Percentiles rank a stretch among this genome's conserved stretches.
phyloP scores from a whole-genome alignment of 2,329 filamentous ascomycete species.

The Didymella segeticola region DNA sequence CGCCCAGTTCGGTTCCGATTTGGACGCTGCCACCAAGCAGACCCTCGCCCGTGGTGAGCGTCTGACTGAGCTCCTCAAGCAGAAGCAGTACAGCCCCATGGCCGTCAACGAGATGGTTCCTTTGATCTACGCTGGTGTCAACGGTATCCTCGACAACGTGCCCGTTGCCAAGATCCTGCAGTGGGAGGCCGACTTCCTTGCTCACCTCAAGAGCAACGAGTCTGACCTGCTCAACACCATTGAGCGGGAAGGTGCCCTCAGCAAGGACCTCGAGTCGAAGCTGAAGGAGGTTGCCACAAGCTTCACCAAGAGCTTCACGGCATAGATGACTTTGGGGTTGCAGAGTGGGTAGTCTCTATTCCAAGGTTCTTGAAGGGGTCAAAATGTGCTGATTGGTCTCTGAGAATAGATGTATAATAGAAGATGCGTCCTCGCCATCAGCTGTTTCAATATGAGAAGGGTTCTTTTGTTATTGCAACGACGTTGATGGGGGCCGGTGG shows the following conservation, averaged over 20 bases:
- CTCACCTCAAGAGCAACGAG: constrained; percentile 92
- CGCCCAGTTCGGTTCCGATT: constrained; percentile 99
- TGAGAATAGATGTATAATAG: constrained; percentile 51
- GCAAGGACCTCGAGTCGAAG: constrained; percentile 89
- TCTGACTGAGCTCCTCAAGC: constrained; percentile 98
- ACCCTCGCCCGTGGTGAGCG: constrained; percentile 98
- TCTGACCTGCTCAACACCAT: constrained; percentile 81
- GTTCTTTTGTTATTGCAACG: constrained; percentile 33
- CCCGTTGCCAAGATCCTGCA: constrained; percentile 89
- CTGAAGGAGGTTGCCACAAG: constrained; percentile 75
- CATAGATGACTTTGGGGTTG: constrained; percentile 44
- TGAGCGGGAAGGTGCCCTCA: constrained; percentile 93
- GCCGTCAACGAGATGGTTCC: constrained; percentile 99
- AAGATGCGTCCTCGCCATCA: constrained; percentile 49
- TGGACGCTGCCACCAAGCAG: constrained; percentile 99
- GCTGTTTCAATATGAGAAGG: constrained; percentile 50
- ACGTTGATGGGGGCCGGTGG: constrained; percentile 8
- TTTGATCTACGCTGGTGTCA: constrained; percentile 98
- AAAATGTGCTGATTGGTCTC: constrained; percentile 50
- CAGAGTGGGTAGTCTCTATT: constrained; percentile 49
- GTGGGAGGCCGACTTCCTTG: constrained; percentile 95
- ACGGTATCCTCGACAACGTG: constrained; percentile 87
- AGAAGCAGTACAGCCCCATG: constrained; percentile 99
- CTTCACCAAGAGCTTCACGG: constrained; percentile 93
- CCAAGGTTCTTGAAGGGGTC: constrained; percentile 42